phyloP scores from a whole-genome alignment of 2,329 filamentous ascomycete genomes.

The Helotiales sp. region DNA sequence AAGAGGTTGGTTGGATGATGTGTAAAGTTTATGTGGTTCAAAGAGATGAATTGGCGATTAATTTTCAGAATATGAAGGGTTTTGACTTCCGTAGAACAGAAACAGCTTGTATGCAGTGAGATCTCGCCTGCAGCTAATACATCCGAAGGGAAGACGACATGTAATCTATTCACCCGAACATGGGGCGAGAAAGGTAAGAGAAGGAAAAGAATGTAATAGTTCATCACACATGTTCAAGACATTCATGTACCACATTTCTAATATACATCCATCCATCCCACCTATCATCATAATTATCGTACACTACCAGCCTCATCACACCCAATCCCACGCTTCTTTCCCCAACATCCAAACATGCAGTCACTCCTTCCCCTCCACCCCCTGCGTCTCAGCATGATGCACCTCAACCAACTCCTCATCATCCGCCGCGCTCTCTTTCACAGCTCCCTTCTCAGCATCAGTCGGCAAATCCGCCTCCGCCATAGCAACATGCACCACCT shows the following conservation, averaged over 20 bases:
- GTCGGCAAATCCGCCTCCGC: slow-evolving; percentile 18
- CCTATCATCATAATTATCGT: background rate
- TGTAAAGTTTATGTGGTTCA: too few relatives aligned
- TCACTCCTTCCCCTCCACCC: slow-evolving; percentile 20
- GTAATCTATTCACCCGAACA: too few relatives aligned
- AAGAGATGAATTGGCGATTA: too few relatives aligned
- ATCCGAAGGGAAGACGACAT: too few relatives aligned
- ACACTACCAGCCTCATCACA: background rate
- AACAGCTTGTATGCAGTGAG: too few relatives aligned
- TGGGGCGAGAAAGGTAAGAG: too few relatives aligned
- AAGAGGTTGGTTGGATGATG: too few relatives aligned
- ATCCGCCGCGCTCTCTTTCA: slow-evolving; percentile 8
- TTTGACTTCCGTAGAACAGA: too few relatives aligned
- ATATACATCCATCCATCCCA: background rate
- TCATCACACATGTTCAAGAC: background rate
- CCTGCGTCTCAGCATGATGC: slow-evolving; percentile 30
- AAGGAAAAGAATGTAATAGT: too few relatives aligned
- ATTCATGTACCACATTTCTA: background rate
- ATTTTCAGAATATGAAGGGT: too few relatives aligned
- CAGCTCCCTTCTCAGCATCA: slow-evolving; percentile 9
- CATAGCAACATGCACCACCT: slow-evolving; percentile 29
- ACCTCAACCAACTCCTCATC: slow-evolving; percentile 24
- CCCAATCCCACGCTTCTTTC: background rate
- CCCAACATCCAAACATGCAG: background rate
- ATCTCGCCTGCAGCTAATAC: too few relatives aligned